A percentile compares a stretch with the other conserved stretches of the same genome.
Conservation (phyloP, 2,329 filamentous ascomycete species). For the Keithomyces neogunnii region DNA sequence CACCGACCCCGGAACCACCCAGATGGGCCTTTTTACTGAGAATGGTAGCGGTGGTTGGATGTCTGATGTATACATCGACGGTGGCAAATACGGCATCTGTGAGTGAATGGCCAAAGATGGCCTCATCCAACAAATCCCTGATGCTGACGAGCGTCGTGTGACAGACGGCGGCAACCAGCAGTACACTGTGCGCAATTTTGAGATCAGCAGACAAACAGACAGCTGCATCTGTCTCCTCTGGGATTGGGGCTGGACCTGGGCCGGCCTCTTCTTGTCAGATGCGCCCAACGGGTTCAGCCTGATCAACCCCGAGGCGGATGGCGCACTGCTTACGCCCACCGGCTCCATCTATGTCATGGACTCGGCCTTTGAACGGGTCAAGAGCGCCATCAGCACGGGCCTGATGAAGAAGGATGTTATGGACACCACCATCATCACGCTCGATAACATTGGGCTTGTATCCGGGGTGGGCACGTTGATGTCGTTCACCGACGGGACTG, state of each 20-base stretch:
- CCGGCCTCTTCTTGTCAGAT: constrained; percentile 9
- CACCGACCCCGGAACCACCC: constrained; percentile 1
- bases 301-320: background rate
- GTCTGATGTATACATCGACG: constrained; percentile 54
- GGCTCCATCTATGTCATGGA: constrained; percentile 4
- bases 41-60: constrained; percentile 31
- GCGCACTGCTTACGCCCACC: background rate
- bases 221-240: constrained; percentile 61
- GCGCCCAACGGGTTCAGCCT: constrained; percentile 6
- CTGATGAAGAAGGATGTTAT: constrained; percentile 3
- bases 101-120: background rate
- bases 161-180: constrained; percentile 47
- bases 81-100: constrained; percentile 39
- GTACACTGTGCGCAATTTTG: constrained; percentile 58
- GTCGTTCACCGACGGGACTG: background rate
- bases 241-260: constrained; percentile 61
- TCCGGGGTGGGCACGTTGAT: background rate
- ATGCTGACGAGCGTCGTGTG: background rate
- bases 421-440: background rate
- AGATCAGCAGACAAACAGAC: constrained; percentile 51
- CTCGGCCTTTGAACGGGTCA: background rate
- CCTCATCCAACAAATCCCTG: background rate
- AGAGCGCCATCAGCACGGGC: background rate
- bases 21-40: constrained; percentile 16
- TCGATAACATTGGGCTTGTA: background rate